Evolutionary conservation across 768 basidiomycete species (phyloP), one percentile per base, ranked within the genome.

Genomic region (Podaxis sp.): DNA sequence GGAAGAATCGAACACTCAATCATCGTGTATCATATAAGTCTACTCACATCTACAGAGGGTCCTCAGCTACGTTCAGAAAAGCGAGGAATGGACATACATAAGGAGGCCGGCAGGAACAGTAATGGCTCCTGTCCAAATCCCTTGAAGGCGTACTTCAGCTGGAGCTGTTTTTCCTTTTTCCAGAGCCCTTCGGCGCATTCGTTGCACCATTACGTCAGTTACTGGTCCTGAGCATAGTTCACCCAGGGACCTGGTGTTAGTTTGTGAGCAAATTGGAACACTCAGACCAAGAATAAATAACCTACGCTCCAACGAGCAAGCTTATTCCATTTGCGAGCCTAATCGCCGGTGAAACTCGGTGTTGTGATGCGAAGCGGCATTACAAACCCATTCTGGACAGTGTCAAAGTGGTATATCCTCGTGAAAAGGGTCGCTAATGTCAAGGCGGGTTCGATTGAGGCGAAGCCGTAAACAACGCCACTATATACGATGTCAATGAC

Each of bases 381-480:
- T 35, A 60, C 63, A 53, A 59, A 75, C 75, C 74, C 75, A 44
- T 76, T 75, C 7, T 67, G 66, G 10, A 74, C 74, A 5, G 76
- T 75, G 57, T 76, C 70, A 56, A 76, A 77, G 16, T 73, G 68
- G 60, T 76, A 77, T n/a, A 75, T 62, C 38, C 72, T 57, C 3
- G 74, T 75, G 62, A 76, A 77, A 2, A 77, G 60, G 5, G 75
- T 70, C 3, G 76, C 75, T 50, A 77, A 44, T 5, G 71, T 77
- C 57, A 77, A 63, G 9, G 75, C 75, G 32, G 76, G 76, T 57
- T 77, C 76, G 13, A 77, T 77, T 7, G 75, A 75, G 0, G 75
- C 75, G 53, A 73, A 75, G 1, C 76, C 76, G 60, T 76, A 77
- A 1, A 69, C 71, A 6, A 77, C 68, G 2, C 72, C 73, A 64